These are phyloP conservation scores for Solanum hybrid DNA, from an alignment of 305 asterid species.

Conservation along the genomic window DNA sequence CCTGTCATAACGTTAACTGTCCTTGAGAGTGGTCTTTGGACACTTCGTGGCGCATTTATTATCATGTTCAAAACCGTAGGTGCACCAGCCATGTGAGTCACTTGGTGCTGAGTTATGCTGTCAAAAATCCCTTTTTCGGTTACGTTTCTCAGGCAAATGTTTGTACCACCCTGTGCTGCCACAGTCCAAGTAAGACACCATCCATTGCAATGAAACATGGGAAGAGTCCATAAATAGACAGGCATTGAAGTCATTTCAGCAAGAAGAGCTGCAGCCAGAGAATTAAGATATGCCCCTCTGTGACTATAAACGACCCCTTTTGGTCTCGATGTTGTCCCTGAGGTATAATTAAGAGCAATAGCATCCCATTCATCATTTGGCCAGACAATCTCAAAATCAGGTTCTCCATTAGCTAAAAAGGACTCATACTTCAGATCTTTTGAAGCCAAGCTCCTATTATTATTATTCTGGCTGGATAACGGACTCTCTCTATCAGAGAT, in stretches of 20 bases:
- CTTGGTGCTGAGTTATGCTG: not conserved
- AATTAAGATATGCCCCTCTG: slow-evolving; percentile 14
- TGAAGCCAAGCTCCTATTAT: not conserved
- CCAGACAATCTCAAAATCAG: slow-evolving; percentile 7
- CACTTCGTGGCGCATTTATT: slow-evolving; percentile 4
- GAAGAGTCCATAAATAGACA: slow-evolving; percentile 12
- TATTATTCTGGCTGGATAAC: not conserved
- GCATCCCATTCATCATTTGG: slow-evolving; percentile 17
- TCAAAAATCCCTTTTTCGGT: slow-evolving; percentile 6
- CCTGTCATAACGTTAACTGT: slow-evolving; percentile 5
- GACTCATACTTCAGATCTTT: slow-evolving; percentile 5
- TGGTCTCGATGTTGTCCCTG: slow-evolving; percentile 19
- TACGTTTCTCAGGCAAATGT: slow-evolving; percentile 7
- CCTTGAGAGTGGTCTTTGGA: slow-evolving; percentile 1
- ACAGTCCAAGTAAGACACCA: slow-evolving; percentile 16
- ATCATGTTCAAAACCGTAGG: slow-evolving; percentile 14
- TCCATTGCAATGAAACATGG: slow-evolving; percentile 17
- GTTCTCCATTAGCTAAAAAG: not conserved
- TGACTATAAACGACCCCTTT: slow-evolving; percentile 15
- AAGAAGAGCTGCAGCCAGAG: slow-evolving; percentile 7
- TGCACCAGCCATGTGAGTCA: slow-evolving; percentile 16
- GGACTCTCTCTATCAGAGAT: not conserved
- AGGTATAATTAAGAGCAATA: slow-evolving; percentile 15
- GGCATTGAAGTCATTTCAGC: slow-evolving; percentile 12
- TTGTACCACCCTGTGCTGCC: slow-evolving; percentile 15